A percentile compares a stretch with the other conserved stretches of the same genome.
Conservation (phyloP, 1,139 yeast genomes). For the Blastobotrys illinoisensis region DNA sequence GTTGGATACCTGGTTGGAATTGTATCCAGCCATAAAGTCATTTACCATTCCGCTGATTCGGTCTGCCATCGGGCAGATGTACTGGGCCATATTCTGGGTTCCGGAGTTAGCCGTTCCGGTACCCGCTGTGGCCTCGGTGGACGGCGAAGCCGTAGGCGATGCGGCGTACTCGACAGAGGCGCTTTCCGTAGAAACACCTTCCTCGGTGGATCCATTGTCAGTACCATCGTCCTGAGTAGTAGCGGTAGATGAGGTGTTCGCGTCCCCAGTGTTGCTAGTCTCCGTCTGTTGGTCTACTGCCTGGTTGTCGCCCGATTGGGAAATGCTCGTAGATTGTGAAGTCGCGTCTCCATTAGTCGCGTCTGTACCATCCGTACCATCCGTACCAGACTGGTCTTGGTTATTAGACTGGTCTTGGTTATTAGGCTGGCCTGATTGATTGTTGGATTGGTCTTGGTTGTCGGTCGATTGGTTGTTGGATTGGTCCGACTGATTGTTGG, state of each 20-base stretch:
- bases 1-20: not conserved
- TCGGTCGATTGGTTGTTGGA: not conserved
- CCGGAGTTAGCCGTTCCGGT: not conserved
- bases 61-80: not conserved
- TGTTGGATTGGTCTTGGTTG: not conserved
- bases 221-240: not conserved
- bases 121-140: not conserved
- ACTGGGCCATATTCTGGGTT: not conserved
- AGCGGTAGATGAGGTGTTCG: not conserved
- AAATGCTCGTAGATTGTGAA: not conserved
- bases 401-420: not conserved
- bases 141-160: not conserved
- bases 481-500: too few species aligned
- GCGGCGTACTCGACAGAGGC: too few species aligned
- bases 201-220: not conserved
- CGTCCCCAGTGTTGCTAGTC: not conserved
- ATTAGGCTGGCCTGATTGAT: too few species aligned
- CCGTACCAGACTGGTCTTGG: not conserved
- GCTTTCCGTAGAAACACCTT: not conserved
- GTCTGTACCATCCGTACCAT: too few species aligned
- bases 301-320: not conserved
- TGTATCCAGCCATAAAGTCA: not conserved
- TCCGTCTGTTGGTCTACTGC: not conserved
- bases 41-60: not conserved
- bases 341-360: not conserved